Percentiles rank a stretch among this genome's conserved stretches.
Evolutionary conservation across 2,329 filamentous ascomycete genomes (phyloP).

Genomic region (Apiospora sp.): DNA sequence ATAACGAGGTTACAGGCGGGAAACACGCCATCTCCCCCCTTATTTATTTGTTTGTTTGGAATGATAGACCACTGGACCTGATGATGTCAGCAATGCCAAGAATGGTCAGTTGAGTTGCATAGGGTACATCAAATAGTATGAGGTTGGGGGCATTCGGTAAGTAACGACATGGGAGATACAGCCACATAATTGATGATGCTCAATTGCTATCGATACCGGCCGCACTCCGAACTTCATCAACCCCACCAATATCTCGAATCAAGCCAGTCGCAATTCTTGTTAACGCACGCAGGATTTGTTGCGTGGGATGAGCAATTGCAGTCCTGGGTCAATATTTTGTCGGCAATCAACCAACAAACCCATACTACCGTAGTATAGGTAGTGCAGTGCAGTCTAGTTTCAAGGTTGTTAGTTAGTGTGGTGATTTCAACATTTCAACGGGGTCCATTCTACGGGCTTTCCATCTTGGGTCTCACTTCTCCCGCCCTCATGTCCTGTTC

Average conservation of each 20-base stretch:
- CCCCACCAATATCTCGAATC: background rate
- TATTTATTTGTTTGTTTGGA: background rate
- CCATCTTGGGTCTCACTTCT: constrained; percentile 9
- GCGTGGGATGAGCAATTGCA: background rate
- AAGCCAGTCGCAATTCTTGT: background rate
- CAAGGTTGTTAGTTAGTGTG: background rate
- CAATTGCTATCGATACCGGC: constrained; percentile 5
- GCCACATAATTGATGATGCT: background rate
- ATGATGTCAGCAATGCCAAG: constrained; percentile 3
- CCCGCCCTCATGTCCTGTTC: constrained; percentile 1
- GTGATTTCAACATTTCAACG: background rate
- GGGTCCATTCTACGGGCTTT: background rate
- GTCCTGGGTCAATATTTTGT: background rate
- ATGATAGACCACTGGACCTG: background rate
- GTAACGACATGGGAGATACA: background rate
- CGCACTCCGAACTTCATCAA: background rate
- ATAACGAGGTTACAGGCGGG: background rate
- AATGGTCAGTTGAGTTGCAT: background rate
- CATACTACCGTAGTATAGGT: background rate
- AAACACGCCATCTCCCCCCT: background rate
- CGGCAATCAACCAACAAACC: background rate
- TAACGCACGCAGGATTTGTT: background rate
- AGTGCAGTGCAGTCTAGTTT: background rate
- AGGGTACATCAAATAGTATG: background rate
- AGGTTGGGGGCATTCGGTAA: constrained; percentile 3